Percentiles rank a stretch among this genome's conserved stretches.
phyloP scores from a whole-genome alignment of 345 rosid genomes.

The Ailanthus altissimus region DNA sequence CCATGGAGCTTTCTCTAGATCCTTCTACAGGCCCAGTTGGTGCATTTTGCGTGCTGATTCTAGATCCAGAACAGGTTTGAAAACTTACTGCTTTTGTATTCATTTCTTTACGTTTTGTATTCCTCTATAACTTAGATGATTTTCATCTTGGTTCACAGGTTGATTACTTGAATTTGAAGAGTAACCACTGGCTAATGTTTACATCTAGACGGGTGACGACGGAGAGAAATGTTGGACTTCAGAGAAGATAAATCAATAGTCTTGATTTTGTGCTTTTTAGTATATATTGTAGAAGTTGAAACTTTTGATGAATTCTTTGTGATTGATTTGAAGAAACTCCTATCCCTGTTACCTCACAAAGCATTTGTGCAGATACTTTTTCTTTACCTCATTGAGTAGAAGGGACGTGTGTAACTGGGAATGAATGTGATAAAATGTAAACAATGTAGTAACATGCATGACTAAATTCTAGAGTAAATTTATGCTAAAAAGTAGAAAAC shows the following conservation, averaged over 20 bases:
- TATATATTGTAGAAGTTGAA: not conserved
- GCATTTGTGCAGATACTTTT: not conserved
- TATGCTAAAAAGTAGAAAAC: not conserved
- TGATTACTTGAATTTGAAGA: constrained; percentile 91
- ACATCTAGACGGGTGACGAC: constrained; percentile 38
- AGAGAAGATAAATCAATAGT: constrained; percentile 61
- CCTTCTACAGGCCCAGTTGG: constrained; percentile 66
- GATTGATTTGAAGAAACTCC: not conserved
- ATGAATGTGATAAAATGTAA: not conserved
- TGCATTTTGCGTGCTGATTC: constrained; percentile 64
- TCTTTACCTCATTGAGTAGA: not conserved
- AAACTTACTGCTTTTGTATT: constrained; percentile 8
- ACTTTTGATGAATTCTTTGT: not conserved
- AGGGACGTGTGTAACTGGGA: not conserved
- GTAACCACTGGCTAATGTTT: constrained; percentile 58
- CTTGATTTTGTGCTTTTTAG: constrained; percentile 8
- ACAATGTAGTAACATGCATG: constrained; percentile 7
- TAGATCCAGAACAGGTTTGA: constrained; percentile 81
- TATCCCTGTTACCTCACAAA: not conserved
- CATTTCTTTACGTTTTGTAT: not conserved
- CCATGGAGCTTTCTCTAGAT: constrained; percentile 44
- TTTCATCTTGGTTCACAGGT: constrained; percentile 49
- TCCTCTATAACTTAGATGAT: not conserved
- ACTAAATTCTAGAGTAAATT: not conserved
- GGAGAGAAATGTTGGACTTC: constrained; percentile 66